Base-by-base conservation (phyloP, 768 basidiomycete species). In the Podaxis pistillaris region DNA sequence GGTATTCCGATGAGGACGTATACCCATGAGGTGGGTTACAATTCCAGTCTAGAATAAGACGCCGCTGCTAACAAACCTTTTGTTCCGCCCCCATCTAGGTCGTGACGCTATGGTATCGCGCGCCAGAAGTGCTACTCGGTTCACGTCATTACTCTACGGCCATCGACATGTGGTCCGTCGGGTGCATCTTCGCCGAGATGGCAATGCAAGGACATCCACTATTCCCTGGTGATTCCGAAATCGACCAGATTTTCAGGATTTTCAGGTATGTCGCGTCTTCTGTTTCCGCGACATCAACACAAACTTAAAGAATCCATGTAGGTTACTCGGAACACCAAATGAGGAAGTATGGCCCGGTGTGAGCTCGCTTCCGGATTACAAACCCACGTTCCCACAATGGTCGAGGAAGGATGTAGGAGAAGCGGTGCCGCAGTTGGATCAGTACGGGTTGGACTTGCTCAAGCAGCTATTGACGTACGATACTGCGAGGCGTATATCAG, bases 141-240 rank as follows among this genome's bases (percentile, higher is more conserved):
- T 91, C 93, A 4, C 88, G 96, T 47, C 95, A 98, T 74, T 99
- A 99, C 77, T 90, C 94, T 15, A 99, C 97, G 1, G 93, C 94
- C 2, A 92, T 99, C 70, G 97, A 99, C 77, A 97, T 98, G 94
- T 99, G 97, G 97, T 96, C 94, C n/a, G 96, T 99, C 22, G 97
- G 91, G 0, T 98, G 96, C 71, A 98, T 99, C 73, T 94, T 97
- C 71, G 96, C 96, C 7, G 97, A 99, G 78, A 98, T 98, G 96
- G 90, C 94, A 58, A 93, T 96, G 90, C 83, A 86, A 64, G 91
- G 91, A 67, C 75, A 88, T 72, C 86, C 96, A 1, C 81, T 98
- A 12, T 99, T 99, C 84, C 96, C 97, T 24, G 97, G 97, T 4
- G 97, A 99, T 77, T 98, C 97, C 28, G 97, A 99, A 78, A 99